Base-by-base conservation (phyloP, 495 filamentous ascomycete species). In the Penicillium cataractarum region DNA sequence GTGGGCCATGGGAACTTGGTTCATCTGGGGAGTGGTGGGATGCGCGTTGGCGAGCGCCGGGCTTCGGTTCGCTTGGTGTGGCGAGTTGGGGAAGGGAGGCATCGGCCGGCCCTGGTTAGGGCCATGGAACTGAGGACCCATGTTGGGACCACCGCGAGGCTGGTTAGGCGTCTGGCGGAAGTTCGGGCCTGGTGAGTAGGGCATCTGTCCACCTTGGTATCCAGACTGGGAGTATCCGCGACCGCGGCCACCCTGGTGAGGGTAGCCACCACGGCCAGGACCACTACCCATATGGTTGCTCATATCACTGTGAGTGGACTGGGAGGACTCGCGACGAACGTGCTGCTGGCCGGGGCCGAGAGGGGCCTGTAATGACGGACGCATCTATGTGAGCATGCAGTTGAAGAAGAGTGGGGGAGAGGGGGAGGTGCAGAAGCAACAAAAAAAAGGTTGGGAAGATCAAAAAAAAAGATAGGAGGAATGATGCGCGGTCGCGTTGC, bases 251-350 rank as follows among this genome's bases (percentile, higher is more conserved):
- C 82, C 83, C 79, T 87, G 76, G 65, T 77, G 71, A 56, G 76
- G 72, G 68, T 79, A 84, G 29, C 84, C 82, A 66, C 84, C 84
- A 58, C 85, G 86, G 53, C 78, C 81, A 29, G 80, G 71, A 60
- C 71, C 84, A 70, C 72, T 85, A 65, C 71, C 71, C 72, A 81
- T 76, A 57, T 80, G 78, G 73, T 86, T 87, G 72, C 84, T 83
- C 78, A 89, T 86, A 55, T 96, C 92, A 74, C 87, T 88, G 70
- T 92, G 90, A 50, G 86, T 82, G 13, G 90, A 92, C 73, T 91
- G 89, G 5, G 91, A 89, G 19, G 92, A 96, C 69, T 93, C 89
- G 66, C 91, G 87, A 53, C 93, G 88, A 55, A 90, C 80, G 71
- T 97, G 93, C 68, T 91, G 90, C 37, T 82, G 71, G 29, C 84